Evolutionary conservation across 2,329 filamentous ascomycete species (phyloP).

Genomic region (Fusarium subglutinans): DNA sequence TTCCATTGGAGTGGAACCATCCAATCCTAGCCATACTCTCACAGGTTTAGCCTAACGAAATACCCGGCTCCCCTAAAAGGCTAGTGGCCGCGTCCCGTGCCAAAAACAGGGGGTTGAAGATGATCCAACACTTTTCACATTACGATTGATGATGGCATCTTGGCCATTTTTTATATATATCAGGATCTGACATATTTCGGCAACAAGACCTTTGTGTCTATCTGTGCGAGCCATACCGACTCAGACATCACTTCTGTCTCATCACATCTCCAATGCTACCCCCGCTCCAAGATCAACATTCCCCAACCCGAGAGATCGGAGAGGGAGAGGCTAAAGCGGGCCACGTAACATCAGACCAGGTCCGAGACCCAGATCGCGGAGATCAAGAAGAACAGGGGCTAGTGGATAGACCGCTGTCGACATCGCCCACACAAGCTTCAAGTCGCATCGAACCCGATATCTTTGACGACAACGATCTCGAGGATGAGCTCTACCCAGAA

Average conservation of each 20-base stretch:
- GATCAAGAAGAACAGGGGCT: neutral
- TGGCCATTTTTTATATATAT: neutral
- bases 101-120: neutral
- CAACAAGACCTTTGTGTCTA: neutral
- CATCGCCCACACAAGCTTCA: neutral
- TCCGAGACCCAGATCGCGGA: neutral
- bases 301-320: neutral
- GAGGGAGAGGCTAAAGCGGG: slow-evolving; percentile 2
- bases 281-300: neutral
- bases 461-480: slow-evolving; percentile 25
- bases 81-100: neutral
- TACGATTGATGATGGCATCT: neutral
- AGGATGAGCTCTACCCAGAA: slow-evolving; percentile 43
- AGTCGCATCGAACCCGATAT: slow-evolving; percentile 34
- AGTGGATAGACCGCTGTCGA: neutral
- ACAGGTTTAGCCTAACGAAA: neutral
- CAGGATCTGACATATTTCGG: neutral
- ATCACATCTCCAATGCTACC: neutral
- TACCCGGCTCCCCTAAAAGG: neutral
- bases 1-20: neutral
- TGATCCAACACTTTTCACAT: neutral
- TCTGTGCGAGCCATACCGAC: neutral
- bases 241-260: neutral
- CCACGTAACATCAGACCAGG: neutral
- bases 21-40: neutral